A percentile compares a stretch with the other conserved stretches of the same genome.
Conservation (phyloP, 2,329 filamentous ascomycete genomes). For the Sarocladium brachiariae region DNA sequence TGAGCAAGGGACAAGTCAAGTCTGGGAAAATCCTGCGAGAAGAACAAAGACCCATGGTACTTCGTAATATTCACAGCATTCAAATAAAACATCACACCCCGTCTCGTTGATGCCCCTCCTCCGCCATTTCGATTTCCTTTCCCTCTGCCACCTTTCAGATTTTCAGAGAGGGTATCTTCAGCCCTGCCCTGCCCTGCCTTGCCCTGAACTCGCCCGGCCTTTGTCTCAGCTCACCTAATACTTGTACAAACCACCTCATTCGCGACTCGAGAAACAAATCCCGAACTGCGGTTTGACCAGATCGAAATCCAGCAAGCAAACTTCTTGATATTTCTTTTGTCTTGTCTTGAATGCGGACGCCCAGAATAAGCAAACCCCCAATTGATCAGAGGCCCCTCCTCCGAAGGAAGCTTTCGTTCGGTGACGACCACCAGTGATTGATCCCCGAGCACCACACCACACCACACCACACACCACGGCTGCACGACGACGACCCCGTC, state of each 20-base stretch:
- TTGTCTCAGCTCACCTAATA: too few species aligned
- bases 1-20: not conserved
- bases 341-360: not conserved
- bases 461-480: not conserved
- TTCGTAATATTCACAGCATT: not conserved
- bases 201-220: too few species aligned
- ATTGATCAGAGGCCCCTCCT: not conserved
- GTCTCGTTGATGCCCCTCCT: not conserved
- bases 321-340: too few species aligned
- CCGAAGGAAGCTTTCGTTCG: not conserved
- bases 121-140: not conserved
- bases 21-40: too few species aligned
- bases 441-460: not conserved
- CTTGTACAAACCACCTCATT: not conserved
- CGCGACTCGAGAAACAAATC: too few species aligned
- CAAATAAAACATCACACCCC: conserved; percentile 6
- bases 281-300: too few species aligned
- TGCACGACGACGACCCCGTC: not conserved
- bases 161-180: not conserved
- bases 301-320: not conserved
- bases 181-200: not conserved
- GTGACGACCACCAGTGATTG: conserved; percentile 5
- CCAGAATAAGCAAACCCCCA: not conserved
- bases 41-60: too few species aligned
- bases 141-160: not conserved